phyloP scores from a whole-genome alignment of 352 stramenopile genomes.

The Plasmopara viticola region DNA sequence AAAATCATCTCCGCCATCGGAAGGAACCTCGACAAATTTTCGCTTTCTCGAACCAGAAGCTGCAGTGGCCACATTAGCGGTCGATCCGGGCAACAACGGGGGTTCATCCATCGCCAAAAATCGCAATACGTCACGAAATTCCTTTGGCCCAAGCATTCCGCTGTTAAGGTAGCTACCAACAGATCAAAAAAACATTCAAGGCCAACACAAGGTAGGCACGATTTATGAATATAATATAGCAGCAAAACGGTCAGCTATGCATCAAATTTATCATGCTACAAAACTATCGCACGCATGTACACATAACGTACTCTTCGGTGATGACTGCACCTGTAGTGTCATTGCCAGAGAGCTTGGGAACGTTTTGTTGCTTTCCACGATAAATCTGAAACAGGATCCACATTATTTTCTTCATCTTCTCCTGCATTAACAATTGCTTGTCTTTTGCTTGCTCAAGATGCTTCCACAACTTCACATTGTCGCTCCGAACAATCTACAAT shows the following conservation, averaged over 20 bases:
- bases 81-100: conserved; percentile 52
- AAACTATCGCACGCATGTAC: conserved; percentile 2
- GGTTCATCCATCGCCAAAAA: conserved; percentile 85
- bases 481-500: conserved; percentile 71
- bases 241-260: conserved; percentile 27
- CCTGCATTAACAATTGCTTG: conserved; percentile 86
- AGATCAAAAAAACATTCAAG: conserved; percentile 28
- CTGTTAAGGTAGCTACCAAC: conserved; percentile 73
- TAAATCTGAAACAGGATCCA: conserved; percentile 89
- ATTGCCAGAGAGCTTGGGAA: conserved; percentile 69
- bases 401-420: conserved; percentile 91
- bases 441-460: conserved; percentile 78
- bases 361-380: conserved; percentile 64
- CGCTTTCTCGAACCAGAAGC: conserved; percentile 48
- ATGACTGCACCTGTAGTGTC: conserved; percentile 43
- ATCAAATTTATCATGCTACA: conserved; percentile 3
- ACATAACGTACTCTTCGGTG: conserved; percentile 74
- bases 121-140: conserved; percentile 78
- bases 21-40: conserved; percentile 76
- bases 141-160: conserved; percentile 75
- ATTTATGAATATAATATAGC: conserved; percentile 26
- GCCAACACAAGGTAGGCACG: conserved; percentile 7
- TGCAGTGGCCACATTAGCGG: conserved; percentile 30
- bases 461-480: conserved; percentile 87
- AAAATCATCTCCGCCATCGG: conserved; percentile 13